These are phyloP conservation scores for Selaginella tamariscina DNA, from an alignment of 75 land plant species.

Conservation along the genomic window DNA sequence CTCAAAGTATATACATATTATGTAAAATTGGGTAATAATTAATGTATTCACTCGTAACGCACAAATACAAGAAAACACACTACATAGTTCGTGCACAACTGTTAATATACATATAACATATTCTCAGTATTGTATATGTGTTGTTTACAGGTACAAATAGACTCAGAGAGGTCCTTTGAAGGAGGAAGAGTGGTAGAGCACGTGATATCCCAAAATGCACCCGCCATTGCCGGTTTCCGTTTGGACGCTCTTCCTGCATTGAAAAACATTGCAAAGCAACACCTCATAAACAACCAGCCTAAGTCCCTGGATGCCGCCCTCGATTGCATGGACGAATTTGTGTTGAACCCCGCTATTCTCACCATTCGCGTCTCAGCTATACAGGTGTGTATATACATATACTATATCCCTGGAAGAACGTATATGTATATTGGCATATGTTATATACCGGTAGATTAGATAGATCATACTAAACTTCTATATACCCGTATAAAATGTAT, in stretches of 20 bases:
- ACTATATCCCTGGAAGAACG: no score
- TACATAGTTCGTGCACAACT: no score
- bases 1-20: no score
- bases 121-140: no score
- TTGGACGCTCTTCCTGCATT: slow-evolving; percentile 71
- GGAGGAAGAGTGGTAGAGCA: slow-evolving; percentile 73
- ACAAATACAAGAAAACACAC: no score
- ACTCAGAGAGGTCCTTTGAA: slow-evolving; percentile 40
- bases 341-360: slow-evolving; percentile 46
- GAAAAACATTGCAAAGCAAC: slow-evolving; percentile 24
- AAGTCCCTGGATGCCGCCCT: slow-evolving; percentile 22
- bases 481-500: no score
- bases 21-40: slow-evolving; percentile 9
- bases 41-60: no score
- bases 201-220: slow-evolving; percentile 35
- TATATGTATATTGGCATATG: no score
- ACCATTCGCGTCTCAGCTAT: slow-evolving; percentile 56
- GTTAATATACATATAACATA: no score
- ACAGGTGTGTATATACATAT: slow-evolving; percentile 39
- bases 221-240: slow-evolving; percentile 71
- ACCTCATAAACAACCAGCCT: slow-evolving; percentile 15
- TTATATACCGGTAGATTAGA: no score
- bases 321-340: slow-evolving; percentile 47
- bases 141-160: slow-evolving; percentile 59
- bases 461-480: neutral